Base-by-base conservation (phyloP, 805 yeast genomes). In the Schwanniomyces sp. region DNA sequence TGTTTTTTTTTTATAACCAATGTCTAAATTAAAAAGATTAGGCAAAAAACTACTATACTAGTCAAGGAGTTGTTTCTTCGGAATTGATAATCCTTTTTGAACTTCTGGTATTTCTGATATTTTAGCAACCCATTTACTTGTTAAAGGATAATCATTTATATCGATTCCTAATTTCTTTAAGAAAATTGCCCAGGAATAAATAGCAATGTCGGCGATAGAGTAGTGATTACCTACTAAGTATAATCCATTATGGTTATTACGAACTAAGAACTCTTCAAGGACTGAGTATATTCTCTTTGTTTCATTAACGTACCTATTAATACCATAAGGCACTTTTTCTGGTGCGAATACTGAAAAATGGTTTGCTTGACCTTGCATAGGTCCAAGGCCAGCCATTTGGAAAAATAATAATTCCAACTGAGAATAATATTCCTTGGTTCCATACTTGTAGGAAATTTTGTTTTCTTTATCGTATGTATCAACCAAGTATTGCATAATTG, bases 181-280 rank as follows among this genome's bases (percentile, higher is more conserved):
- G 8, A 37, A 16, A 12, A 34, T 36, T 27, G 63, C 66, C 86
- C 86, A 81, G 2, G 80, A 73, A 50, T 64, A 71, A 4, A 72
- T 60, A 9, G 73, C 70, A 40, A 82, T 62, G 61, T 86, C 92
- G 5, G 87, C 87, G 52, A 81, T 74, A 11, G 83, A 70, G 42
- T 83, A 56, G 44, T 77, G 80, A 51, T 79, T 79, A 39, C 88
- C 86, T 44, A 82, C 88, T 24, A 84, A 65, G 64, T 66, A 86
- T 16, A 44, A 48, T 5, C 63, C 61, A 1, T 85, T 85, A 26
- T 63, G 62, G 38, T 63, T 61, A 55, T 76, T 82, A 44, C 73
- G 64, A 37, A 65, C 63, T 55, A 84, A 66, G 58, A 78, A 75
- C 34, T 64, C 69, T 53, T 84, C 85, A 50, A 75, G 62, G 28